These are phyloP conservation scores for Arabidopsis hybrid DNA, from an alignment of 441 rosid genomes.

Conservation along the genomic window DNA sequence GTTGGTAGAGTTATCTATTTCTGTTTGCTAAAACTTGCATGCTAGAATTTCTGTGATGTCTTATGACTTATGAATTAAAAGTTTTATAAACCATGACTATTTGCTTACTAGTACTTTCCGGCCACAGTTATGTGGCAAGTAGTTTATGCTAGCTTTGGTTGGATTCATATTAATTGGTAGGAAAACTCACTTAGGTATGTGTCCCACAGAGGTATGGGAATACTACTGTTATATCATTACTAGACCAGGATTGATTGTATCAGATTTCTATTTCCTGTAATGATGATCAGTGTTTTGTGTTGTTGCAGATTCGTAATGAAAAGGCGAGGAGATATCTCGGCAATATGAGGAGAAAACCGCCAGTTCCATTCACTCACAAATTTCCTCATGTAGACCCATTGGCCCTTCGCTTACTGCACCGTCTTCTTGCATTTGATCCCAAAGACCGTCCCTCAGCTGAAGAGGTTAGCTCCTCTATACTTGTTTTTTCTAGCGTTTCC, in stretches of 20 bases:
- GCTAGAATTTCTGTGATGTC: conserved; percentile 5
- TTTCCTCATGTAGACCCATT: conserved; percentile 77
- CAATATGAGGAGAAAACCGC: conserved; percentile 76
- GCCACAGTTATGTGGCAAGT: conserved; percentile 16
- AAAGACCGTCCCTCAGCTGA: conserved; percentile 93
- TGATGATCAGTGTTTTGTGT: conserved; percentile 11
- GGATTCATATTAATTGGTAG: conserved; percentile 5
- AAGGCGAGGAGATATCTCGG: conserved; percentile 88
- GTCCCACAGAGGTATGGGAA: not conserved
- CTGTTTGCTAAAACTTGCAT: conserved; percentile 7
- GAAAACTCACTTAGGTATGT: not conserved
- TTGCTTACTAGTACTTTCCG: conserved; percentile 17
- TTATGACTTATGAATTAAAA: not conserved
- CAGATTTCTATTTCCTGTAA: conserved; percentile 17
- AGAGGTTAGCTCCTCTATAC: conserved; percentile 55
- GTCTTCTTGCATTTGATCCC: conserved; percentile 93
- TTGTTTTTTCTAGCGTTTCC: not conserved
- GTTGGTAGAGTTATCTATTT: conserved; percentile 40
- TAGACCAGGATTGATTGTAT: not conserved
- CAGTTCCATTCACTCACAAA: conserved; percentile 76
- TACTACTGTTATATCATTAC: conserved; percentile 1
- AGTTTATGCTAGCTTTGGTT: conserved; percentile 29
- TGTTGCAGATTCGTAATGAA: conserved; percentile 83
- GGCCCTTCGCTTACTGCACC: conserved; percentile 78
- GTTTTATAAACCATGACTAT: not conserved